Evolutionary conservation across 2,329 filamentous ascomycete genomes (phyloP).

Genomic region (Aspergillus fischeri): DNA sequence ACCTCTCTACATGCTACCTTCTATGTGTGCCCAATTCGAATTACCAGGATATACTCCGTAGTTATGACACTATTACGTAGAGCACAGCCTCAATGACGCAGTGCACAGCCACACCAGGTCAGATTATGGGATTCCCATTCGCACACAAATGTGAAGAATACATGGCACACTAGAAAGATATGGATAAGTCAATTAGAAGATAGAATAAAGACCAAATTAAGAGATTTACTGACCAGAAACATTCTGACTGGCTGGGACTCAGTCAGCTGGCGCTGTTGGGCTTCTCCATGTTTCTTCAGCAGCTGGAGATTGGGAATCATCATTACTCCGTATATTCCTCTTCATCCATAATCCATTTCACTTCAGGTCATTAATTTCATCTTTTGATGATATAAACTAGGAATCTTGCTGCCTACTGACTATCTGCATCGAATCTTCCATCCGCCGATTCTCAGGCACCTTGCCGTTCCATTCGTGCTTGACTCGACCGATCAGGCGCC

Average conservation of each 20-base stretch:
- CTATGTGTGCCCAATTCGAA: too few species aligned
- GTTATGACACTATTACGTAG: neutral
- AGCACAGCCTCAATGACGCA: conserved; percentile 8
- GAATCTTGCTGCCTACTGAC: neutral
- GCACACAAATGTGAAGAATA: neutral
- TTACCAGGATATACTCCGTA: too few species aligned
- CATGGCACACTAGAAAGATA: neutral
- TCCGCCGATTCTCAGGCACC: neutral
- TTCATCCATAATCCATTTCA: neutral
- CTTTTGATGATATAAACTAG: neutral
- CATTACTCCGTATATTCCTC: neutral
- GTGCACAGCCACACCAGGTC: conserved; percentile 1
- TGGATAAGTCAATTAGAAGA: neutral
- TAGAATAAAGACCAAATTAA: neutral
- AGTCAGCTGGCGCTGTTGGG: neutral
- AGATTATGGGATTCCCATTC: neutral
- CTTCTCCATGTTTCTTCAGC: neutral
- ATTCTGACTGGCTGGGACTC: neutral
- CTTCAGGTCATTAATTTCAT: neutral
- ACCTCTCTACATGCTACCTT: too few species aligned
- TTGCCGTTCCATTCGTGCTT: neutral
- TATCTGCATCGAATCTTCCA: neutral
- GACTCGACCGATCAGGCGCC: conserved; percentile 18
- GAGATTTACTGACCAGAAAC: too few species aligned
- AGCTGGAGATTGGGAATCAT: neutral